These are phyloP conservation scores for Macrotyloma uniflorum DNA, from an alignment of 306 rosid species.

Conservation along the genomic window DNA sequence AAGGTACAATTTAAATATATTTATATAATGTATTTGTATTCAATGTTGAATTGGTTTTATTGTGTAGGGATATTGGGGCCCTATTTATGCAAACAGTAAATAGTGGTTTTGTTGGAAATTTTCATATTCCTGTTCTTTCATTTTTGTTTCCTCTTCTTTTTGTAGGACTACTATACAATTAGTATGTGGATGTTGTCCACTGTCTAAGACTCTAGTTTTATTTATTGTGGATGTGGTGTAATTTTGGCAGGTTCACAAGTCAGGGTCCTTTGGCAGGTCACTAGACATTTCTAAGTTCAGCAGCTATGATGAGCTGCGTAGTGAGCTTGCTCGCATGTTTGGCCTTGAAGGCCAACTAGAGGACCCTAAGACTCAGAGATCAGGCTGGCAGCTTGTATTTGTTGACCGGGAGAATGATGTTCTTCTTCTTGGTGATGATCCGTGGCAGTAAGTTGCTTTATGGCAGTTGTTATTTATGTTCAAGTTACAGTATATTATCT, in stretches of 20 bases:
- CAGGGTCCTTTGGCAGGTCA: conserved; percentile 76
- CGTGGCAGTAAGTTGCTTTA: conserved; percentile 75
- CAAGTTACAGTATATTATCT: not conserved
- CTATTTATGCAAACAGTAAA: not conserved
- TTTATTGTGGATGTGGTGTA: conserved; percentile 25
- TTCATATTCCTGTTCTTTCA: not conserved
- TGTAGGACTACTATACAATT: not conserved
- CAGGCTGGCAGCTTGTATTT: conserved; percentile 99
- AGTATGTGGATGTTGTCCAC: not conserved
- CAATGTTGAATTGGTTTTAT: conserved; percentile 16
- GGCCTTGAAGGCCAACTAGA: conserved; percentile 91
- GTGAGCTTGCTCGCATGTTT: conserved; percentile 85
- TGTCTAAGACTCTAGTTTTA: not conserved
- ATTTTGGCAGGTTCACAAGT: conserved; percentile 68
- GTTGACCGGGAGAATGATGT: conserved; percentile 94
- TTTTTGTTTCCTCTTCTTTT: not conserved
- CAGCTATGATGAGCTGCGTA: conserved; percentile 86
- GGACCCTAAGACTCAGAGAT: conserved; percentile 91
- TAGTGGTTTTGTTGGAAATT: not conserved
- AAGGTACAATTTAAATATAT: conserved; percentile 7
- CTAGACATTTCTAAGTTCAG: conserved; percentile 87
- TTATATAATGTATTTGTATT: not conserved
- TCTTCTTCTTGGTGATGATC: conserved; percentile 94
- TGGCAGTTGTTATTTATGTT: not conserved
- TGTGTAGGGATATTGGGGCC: not conserved